Evolutionary conservation across 2,329 filamentous ascomycete genomes (phyloP).

Genomic region (Purpureocillium takamizusanense): DNA sequence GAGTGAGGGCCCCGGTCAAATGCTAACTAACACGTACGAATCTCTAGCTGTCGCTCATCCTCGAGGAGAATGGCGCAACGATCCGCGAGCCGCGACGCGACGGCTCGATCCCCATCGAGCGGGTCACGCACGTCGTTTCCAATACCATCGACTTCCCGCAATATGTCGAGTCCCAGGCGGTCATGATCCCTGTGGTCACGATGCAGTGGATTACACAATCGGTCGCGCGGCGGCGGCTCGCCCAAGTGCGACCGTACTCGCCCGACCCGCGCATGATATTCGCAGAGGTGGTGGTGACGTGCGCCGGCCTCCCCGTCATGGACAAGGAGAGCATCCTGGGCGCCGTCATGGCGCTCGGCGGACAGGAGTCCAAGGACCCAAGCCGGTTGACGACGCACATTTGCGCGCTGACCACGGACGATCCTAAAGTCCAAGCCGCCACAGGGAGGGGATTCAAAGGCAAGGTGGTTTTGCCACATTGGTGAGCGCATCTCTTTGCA

Average conservation of each 20-base stretch:
- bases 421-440: slow-evolving; percentile 60
- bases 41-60: slow-evolving; percentile 29
- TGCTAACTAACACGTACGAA: slow-evolving; percentile 6
- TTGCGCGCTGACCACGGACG: slow-evolving; percentile 68
- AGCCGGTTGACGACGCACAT: slow-evolving; percentile 78
- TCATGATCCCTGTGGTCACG: slow-evolving; percentile 77
- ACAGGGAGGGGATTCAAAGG: slow-evolving; percentile 56
- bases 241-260: slow-evolving; percentile 74
- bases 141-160: slow-evolving; percentile 86
- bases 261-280: slow-evolving; percentile 90
- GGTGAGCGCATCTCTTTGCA: too few species aligned
- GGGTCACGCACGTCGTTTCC: slow-evolving; percentile 50
- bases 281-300: slow-evolving; percentile 72
- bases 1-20: too few species aligned
- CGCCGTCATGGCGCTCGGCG: slow-evolving; percentile 81
- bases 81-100: slow-evolving; percentile 38
- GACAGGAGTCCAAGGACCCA: slow-evolving; percentile 64
- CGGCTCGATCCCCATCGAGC: slow-evolving; percentile 36
- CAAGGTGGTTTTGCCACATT: slow-evolving; percentile 88
- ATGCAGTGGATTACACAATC: slow-evolving; percentile 71
- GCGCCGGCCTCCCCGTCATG: slow-evolving; percentile 71
- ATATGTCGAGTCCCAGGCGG: slow-evolving; percentile 63
- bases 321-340: slow-evolving; percentile 91
- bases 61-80: slow-evolving; percentile 40
- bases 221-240: slow-evolving; percentile 58